A percentile compares a stretch with the other conserved stretches of the same genome.
Evolutionary conservation across 23 red algal genomes (phyloP).

Genomic region (Porphyridium purpureum): DNA sequence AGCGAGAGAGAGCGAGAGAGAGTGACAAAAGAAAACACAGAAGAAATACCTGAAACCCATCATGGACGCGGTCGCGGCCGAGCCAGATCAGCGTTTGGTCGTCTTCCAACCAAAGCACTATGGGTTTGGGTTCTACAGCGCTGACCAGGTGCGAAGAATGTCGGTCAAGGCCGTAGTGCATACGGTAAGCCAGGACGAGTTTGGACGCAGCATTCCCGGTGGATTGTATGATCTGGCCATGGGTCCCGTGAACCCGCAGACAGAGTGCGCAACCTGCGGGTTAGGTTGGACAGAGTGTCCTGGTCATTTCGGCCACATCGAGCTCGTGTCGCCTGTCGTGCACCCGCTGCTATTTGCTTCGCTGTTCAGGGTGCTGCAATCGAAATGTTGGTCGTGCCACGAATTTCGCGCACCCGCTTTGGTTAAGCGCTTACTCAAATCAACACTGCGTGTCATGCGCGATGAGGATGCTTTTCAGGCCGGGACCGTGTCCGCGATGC

Average conservation of each 20-base stretch:
- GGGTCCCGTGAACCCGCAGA: constrained; percentile 27
- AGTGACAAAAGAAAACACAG: too few species aligned
- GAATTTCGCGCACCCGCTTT: constrained; percentile 14
- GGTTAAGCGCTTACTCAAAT: too few species aligned
- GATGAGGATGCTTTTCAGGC: too few species aligned
- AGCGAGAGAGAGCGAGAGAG: too few species aligned
- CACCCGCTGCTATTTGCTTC: constrained; percentile 45
- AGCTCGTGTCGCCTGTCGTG: constrained; percentile 49
- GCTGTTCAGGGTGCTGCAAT: constrained; percentile 35
- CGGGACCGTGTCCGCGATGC: too few species aligned
- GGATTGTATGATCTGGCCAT: constrained; percentile 83
- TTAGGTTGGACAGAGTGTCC: constrained; percentile 57
- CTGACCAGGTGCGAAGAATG: neutral
- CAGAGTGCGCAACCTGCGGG: constrained; percentile 67
- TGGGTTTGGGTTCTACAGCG: constrained; percentile 5
- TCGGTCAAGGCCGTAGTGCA: neutral
- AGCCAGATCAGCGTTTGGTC: neutral
- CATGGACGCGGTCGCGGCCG: neutral
- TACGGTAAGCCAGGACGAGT: constrained; percentile 52
- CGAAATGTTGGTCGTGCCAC: constrained; percentile 67
- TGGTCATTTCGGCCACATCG: constrained; percentile 95
- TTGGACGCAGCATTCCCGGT: constrained; percentile 47
- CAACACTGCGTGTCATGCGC: too few species aligned
- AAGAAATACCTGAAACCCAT: too few species aligned
- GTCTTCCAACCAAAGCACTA: neutral